Conservation (phyloP, 2,329 filamentous ascomycete species). For the Xylariaceae sp. region DNA sequence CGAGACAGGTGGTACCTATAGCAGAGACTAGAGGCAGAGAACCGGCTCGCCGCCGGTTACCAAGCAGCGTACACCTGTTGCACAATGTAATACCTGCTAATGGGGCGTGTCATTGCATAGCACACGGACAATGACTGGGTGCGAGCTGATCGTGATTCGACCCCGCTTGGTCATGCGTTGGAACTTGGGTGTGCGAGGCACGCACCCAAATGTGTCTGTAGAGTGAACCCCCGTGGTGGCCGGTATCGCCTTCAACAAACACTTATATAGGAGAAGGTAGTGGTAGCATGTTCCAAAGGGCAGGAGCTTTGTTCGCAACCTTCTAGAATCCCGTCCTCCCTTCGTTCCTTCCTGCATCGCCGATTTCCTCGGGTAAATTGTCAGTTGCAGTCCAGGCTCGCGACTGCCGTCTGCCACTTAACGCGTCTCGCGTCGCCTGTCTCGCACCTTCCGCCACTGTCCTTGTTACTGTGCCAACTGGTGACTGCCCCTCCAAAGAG, state of each 20-base stretch:
- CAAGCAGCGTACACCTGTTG: constrained; percentile 7
- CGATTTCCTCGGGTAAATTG: not conserved
- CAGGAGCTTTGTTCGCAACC: not conserved
- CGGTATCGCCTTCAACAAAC: constrained; percentile 8
- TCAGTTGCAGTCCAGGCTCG: not conserved
- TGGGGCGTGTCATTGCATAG: not conserved
- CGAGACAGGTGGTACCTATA: constrained; percentile 13
- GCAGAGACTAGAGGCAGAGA: constrained; percentile 5
- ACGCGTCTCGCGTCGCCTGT: not conserved
- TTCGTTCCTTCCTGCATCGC: constrained; percentile 1
- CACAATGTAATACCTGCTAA: constrained; percentile 9
- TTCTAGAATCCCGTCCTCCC: not conserved
- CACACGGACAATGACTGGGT: not conserved
- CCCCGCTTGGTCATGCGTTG: constrained; percentile 17
- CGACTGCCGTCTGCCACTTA: not conserved
- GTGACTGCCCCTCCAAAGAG: not conserved
- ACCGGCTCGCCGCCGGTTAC: constrained; percentile 5
- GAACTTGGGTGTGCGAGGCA: not conserved
- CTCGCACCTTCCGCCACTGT: not conserved
- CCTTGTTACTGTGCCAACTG: not conserved
- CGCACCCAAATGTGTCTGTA: not conserved
- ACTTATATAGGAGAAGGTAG: not conserved
- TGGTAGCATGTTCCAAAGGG: not conserved
- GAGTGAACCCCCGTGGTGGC: not conserved
- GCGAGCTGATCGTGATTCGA: constrained; percentile 1